A percentile compares a stretch with the other conserved stretches of the same genome.
Evolutionary conservation across 805 yeast genomes (phyloP).

Genomic region (Metschnikowia kunwiensis): DNA sequence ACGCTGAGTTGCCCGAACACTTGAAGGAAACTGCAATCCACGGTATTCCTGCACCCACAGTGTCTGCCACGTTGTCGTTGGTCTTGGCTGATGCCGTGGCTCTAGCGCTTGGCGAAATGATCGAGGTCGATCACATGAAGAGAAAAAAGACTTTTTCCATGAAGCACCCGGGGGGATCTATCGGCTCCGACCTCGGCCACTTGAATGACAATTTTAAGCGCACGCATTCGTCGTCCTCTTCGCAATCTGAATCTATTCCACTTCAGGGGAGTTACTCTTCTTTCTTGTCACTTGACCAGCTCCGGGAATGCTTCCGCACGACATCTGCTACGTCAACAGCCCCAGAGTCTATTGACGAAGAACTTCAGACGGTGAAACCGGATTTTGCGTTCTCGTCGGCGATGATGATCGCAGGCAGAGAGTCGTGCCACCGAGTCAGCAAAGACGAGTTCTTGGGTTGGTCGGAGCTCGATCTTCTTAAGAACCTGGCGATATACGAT

Average conservation of each 20-base stretch:
- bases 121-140: conserved; percentile 51
- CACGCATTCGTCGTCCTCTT: conserved; percentile 5
- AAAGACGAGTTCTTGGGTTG: conserved; percentile 9
- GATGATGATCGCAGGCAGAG: conserved; percentile 2
- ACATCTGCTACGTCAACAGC: conserved; percentile 5
- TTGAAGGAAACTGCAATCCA: conserved; percentile 61
- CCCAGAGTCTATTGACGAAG: conserved; percentile 15
- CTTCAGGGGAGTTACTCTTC: conserved; percentile 17
- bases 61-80: conserved; percentile 73
- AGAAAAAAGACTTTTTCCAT: conserved; percentile 60
- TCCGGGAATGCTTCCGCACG: conserved; percentile 10
- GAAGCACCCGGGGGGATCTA: conserved; percentile 90
- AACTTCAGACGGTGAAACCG: conserved; percentile 2
- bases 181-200: conserved; percentile 53
- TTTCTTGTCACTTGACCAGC: conserved; percentile 17
- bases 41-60: conserved; percentile 86
- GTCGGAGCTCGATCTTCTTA: conserved; percentile 17
- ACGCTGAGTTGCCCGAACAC: conserved; percentile 58
- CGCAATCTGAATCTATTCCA: conserved; percentile 6
- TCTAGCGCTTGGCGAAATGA: conserved; percentile 67
- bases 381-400: conserved; percentile 7
- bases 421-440: conserved; percentile 2
- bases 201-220: conserved; percentile 27
- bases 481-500: conserved; percentile 13
- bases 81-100: conserved; percentile 77